phyloP scores from a whole-genome alignment of 371 early-diverging fungal species.

The Cokeromyces recurvatus region DNA sequence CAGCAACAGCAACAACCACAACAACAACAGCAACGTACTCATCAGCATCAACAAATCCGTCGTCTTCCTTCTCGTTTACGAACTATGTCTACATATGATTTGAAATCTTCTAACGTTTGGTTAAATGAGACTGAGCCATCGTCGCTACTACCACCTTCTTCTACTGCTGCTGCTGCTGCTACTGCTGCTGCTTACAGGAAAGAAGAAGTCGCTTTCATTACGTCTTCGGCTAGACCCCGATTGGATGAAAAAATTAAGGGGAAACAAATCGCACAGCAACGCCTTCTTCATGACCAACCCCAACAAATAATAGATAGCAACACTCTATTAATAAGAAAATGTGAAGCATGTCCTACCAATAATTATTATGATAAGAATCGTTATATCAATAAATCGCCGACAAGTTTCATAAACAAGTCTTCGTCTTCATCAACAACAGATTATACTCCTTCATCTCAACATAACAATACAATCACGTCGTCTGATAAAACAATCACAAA shows the following conservation, averaged over 20 bases:
- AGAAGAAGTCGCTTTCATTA: too few relatives aligned
- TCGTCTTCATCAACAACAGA: slow-evolving; percentile 2
- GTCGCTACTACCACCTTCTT: background rate
- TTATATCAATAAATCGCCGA: background rate
- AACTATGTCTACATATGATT: slow-evolving; percentile 9
- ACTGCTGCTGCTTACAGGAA: too few relatives aligned
- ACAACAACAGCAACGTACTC: background rate
- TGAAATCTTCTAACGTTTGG: too few relatives aligned
- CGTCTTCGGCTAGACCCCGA: too few relatives aligned
- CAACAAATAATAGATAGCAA: background rate
- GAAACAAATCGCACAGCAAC: too few relatives aligned
- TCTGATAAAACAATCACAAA: too few relatives aligned
- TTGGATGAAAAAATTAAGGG: too few relatives aligned
- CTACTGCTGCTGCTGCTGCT: background rate
- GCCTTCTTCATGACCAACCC: background rate
- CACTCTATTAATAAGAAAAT: slow-evolving; percentile 1
- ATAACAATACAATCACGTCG: background rate
- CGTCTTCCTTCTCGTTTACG: slow-evolving; percentile 5
- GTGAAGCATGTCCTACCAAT: slow-evolving; percentile 9
- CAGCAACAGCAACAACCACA: background rate
- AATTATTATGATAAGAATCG: background rate
- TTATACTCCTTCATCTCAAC: too few relatives aligned
- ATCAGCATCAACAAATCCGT: too few relatives aligned
- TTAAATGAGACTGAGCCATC: too few relatives aligned
- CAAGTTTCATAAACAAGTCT: background rate